Evolutionary conservation across 2,329 filamentous ascomycete species (phyloP).

Genomic region (Arthroderma sp.): DNA sequence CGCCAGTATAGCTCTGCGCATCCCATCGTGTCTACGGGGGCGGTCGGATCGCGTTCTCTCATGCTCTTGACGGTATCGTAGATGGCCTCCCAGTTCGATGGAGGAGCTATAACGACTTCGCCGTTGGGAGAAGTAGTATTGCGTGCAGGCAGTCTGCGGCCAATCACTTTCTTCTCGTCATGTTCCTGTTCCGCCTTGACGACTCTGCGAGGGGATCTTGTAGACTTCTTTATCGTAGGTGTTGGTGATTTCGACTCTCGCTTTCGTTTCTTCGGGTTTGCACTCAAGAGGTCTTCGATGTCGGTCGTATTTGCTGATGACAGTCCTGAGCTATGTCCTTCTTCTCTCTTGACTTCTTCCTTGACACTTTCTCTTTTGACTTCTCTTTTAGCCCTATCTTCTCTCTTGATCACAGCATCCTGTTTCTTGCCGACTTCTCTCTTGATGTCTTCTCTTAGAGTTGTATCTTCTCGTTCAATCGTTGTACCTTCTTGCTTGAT

Average conservation of each 20-base stretch:
- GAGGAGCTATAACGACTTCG: slow-evolving; percentile 40
- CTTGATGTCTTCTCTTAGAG: too few species aligned
- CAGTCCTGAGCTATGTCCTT: slow-evolving; percentile 21
- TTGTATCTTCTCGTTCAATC: too few species aligned
- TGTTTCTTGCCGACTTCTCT: too few species aligned
- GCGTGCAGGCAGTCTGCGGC: slow-evolving; percentile 31
- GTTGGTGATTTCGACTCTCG: slow-evolving; percentile 19
- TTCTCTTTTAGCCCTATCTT: too few species aligned
- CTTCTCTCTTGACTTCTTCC: background rate
- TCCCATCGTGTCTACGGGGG: slow-evolving; percentile 95
- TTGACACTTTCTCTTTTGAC: too few species aligned
- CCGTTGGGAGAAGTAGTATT: slow-evolving; percentile 30
- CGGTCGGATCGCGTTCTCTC: slow-evolving; percentile 53
- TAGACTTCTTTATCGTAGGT: slow-evolving; percentile 21
- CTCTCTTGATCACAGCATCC: too few species aligned
- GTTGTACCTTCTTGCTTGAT: too few species aligned
- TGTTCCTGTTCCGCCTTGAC: slow-evolving; percentile 2
- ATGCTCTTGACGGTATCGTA: slow-evolving; percentile 69
- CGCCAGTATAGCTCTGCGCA: slow-evolving; percentile 49
- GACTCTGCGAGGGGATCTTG: slow-evolving; percentile 15
- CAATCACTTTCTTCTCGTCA: background rate
- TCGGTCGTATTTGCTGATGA: slow-evolving; percentile 34
- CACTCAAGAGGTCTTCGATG: slow-evolving; percentile 46
- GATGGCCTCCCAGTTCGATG: slow-evolving; percentile 70
- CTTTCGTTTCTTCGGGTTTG: slow-evolving; percentile 40